Conservation (phyloP, 2,329 filamentous ascomycete genomes). For the Tricladium varicosporioides region DNA sequence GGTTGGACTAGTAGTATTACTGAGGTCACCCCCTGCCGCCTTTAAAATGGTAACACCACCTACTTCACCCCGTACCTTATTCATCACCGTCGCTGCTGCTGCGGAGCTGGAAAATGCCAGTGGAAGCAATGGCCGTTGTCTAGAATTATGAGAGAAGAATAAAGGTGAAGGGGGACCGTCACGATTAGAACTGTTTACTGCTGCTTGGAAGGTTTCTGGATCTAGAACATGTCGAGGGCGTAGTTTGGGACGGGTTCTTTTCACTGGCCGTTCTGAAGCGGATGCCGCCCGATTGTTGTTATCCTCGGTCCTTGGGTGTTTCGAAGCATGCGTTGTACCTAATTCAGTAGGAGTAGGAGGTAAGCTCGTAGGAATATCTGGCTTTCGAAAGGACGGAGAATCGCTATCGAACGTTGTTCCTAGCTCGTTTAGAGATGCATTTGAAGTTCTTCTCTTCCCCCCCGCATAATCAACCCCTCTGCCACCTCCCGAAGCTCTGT, state of each 20-base stretch:
- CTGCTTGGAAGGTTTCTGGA: conserved; percentile 33
- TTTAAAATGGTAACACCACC: conserved; percentile 50
- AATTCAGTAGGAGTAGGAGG: background rate
- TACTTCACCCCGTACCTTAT: conserved; percentile 23
- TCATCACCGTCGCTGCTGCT: conserved; percentile 24
- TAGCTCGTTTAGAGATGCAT: conserved; percentile 3
- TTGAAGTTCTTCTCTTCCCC: background rate
- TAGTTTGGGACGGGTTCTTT: conserved; percentile 27
- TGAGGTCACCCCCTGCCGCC: conserved; percentile 53
- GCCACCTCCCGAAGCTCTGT: background rate
- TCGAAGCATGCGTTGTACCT: conserved; percentile 19
- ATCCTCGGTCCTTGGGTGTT: conserved; percentile 24
- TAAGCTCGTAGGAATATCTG: conserved; percentile 3
- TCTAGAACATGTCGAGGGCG: conserved; percentile 37
- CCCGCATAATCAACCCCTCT: background rate
- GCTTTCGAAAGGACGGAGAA: conserved; percentile 5
- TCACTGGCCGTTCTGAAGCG: conserved; percentile 27
- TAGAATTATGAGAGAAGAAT: conserved; percentile 49
- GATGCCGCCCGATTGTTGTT: conserved; percentile 12
- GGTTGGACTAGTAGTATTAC: conserved; percentile 44
- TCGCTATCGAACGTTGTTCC: background rate
- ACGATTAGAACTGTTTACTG: conserved; percentile 7
- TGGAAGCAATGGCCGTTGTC: conserved; percentile 43
- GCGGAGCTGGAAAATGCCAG: conserved; percentile 25
- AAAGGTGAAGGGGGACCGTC: conserved; percentile 44